phyloP scores from a whole-genome alignment of 306 rosid species.

The Medicago ruthenica region DNA sequence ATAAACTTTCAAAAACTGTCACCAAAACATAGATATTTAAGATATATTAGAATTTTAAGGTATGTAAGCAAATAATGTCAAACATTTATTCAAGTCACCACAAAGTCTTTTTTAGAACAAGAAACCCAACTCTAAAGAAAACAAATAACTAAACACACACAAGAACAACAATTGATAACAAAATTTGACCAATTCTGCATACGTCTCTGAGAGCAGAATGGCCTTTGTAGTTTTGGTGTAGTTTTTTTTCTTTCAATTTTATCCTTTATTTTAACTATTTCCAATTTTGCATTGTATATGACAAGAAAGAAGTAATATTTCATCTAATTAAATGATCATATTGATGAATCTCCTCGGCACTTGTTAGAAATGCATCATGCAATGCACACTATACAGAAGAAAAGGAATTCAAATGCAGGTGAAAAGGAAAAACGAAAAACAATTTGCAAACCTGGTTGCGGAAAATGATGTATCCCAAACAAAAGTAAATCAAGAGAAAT shows the following conservation, averaged over 20 bases:
- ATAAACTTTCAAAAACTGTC: conserved; percentile 80
- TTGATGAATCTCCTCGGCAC: no score
- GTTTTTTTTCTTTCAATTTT: no score
- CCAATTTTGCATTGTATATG: no score
- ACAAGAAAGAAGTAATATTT: no score
- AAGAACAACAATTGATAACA: not conserved
- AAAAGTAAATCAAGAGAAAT: conserved; percentile 81
- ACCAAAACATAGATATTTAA: conserved; percentile 26
- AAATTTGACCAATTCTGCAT: not conserved
- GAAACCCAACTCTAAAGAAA: not conserved
- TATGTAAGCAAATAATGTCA: not conserved
- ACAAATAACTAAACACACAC: not conserved
- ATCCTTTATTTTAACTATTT: no score
- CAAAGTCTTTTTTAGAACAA: not conserved
- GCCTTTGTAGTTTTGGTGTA: no score
- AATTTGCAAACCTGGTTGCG: conserved; percentile 82
- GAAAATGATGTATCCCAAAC: conserved; percentile 80
- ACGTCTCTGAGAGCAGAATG: not conserved
- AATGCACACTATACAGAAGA: not conserved
- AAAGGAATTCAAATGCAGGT: not conserved
- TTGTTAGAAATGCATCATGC: no score
- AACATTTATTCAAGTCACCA: no score
- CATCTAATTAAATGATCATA: no score
- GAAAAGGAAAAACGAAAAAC: not conserved
- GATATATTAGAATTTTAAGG: conserved; percentile 27